These are phyloP conservation scores for Chenopodium berlandieri DNA, from an alignment of 148 eudicot genomes.

Conservation along the genomic window DNA sequence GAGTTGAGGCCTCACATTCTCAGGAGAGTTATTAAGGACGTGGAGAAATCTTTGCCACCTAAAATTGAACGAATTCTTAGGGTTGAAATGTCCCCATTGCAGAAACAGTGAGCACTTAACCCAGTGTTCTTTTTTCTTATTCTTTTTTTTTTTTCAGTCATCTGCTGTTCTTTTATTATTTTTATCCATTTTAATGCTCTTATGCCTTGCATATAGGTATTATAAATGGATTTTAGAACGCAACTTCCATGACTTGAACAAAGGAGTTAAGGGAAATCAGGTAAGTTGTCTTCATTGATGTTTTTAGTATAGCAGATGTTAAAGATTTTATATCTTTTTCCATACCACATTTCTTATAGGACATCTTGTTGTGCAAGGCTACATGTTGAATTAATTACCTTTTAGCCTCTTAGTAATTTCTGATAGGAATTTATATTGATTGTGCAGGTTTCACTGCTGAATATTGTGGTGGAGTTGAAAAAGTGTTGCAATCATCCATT, in stretches of 20 bases:
- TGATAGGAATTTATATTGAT: slow-evolving; percentile 12
- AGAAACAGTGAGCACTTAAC: slow-evolving; percentile 69
- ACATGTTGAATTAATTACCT: not conserved
- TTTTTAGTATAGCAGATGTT: not conserved
- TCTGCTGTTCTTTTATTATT: not conserved
- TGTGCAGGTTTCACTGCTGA: slow-evolving; percentile 90
- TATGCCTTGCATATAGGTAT: slow-evolving; percentile 51
- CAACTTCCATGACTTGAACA: slow-evolving; percentile 93
- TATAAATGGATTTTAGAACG: slow-evolving; percentile 99
- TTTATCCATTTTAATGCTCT: slow-evolving; percentile 5
- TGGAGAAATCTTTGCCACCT: slow-evolving; percentile 98
- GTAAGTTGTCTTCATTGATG: slow-evolving; percentile 30
- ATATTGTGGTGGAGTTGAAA: slow-evolving; percentile 99
- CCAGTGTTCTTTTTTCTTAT: no score
- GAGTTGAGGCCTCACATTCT: slow-evolving; percentile 98
- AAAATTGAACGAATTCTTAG: slow-evolving; percentile 96
- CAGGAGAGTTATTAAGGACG: slow-evolving; percentile 96
- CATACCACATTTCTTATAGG: not conserved
- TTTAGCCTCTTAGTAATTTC: not conserved
- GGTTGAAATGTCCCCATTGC: slow-evolving; percentile 99
- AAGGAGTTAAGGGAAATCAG: slow-evolving; percentile 99
- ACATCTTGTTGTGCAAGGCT: not conserved
- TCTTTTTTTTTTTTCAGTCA: not conserved
- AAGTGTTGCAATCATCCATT: slow-evolving; percentile 99
- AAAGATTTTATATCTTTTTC: not conserved